phyloP scores from a whole-genome alignment of 371 early-diverging fungal species.

The Nematocida sp. region DNA sequence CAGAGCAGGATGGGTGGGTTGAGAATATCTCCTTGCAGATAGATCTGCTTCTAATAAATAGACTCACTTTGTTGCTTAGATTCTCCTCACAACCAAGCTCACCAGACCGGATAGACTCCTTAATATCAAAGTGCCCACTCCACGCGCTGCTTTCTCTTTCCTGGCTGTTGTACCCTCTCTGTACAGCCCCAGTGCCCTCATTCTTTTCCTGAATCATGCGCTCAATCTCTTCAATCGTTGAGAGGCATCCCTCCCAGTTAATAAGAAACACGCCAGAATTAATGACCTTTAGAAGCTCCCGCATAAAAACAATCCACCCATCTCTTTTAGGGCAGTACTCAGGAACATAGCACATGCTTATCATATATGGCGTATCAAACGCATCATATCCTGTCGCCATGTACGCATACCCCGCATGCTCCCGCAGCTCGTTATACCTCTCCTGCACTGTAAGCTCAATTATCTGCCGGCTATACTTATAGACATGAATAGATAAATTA shows the following conservation, averaged over 20 bases:
- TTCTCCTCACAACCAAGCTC: slow-evolving; percentile 8
- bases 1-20: slow-evolving; percentile 29
- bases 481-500: slow-evolving; percentile 40
- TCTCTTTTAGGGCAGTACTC: slow-evolving; percentile 51
- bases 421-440: slow-evolving; percentile 51
- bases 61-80: slow-evolving; percentile 22
- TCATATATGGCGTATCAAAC: slow-evolving; percentile 52
- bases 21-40: slow-evolving; percentile 61
- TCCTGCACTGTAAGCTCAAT: slow-evolving; percentile 26
- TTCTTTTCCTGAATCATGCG: slow-evolving; percentile 34
- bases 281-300: slow-evolving; percentile 45
- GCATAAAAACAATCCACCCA: slow-evolving; percentile 47
- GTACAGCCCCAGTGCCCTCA: background rate
- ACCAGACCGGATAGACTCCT: slow-evolving; percentile 38
- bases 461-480: slow-evolving; percentile 52
- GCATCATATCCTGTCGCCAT: slow-evolving; percentile 53
- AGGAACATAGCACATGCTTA: slow-evolving; percentile 36
- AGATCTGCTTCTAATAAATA: slow-evolving; percentile 64
- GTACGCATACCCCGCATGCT: slow-evolving; percentile 52
- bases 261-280: slow-evolving; percentile 47
- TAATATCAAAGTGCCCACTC: slow-evolving; percentile 58
- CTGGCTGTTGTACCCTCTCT: background rate
- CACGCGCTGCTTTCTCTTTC: background rate
- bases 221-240: slow-evolving; percentile 43
- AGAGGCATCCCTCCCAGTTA: slow-evolving; percentile 47